Evolutionary conservation across 208 protist species (phyloP).

Genomic region (Trichomonas tenax): DNA sequence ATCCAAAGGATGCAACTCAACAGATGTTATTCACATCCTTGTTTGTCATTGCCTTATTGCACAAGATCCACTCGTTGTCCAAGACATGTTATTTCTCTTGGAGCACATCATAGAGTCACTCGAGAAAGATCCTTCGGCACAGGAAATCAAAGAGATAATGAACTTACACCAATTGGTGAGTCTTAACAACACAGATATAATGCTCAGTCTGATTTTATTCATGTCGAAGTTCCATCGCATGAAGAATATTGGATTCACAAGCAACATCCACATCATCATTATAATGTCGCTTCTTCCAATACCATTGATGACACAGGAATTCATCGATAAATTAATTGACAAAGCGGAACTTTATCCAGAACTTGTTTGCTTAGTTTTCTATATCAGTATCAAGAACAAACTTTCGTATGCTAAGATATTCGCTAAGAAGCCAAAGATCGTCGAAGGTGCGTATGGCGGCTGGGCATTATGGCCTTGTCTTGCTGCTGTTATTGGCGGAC

Average conservation of each 20-base stretch:
- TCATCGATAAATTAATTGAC: background rate
- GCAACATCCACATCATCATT: background rate
- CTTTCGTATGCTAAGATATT: background rate
- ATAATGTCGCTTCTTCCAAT: background rate
- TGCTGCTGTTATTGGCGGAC: background rate
- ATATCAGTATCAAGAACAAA: background rate
- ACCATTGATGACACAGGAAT: background rate
- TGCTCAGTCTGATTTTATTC: background rate
- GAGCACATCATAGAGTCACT: background rate
- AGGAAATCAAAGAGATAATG: background rate
- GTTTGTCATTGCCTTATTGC: background rate
- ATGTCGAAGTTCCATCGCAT: background rate
- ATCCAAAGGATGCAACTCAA: background rate
- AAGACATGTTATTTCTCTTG: background rate
- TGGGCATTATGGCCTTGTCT: background rate
- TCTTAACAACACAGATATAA: background rate
- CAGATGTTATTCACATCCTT: background rate
- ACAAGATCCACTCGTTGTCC: background rate
- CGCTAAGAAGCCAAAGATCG: background rate
- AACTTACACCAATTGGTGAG: background rate
- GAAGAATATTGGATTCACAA: background rate
- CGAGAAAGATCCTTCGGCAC: background rate
- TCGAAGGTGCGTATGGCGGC: background rate
- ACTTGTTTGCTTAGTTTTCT: background rate
- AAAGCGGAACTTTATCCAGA: background rate